Base-by-base conservation (phyloP, 2,329 filamentous ascomycete species). In the Phyllosticta citribraziliensis region DNA sequence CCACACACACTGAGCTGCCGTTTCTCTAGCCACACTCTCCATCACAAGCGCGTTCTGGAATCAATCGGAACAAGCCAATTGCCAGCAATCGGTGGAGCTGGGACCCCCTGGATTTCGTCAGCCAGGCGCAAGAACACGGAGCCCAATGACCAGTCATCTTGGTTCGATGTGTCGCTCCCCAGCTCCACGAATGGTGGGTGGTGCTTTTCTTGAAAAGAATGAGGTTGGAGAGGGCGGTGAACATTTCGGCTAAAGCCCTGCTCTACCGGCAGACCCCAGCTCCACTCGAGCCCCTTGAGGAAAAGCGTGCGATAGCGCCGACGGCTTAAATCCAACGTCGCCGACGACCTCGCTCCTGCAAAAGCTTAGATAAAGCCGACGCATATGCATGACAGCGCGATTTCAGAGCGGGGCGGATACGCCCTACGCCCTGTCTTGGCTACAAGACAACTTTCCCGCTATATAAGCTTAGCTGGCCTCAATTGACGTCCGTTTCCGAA, bases 251-350 rank as follows among this genome's bases (percentile, higher is more conserved):
- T 47, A 47, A 47, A n/a, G 40, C 12, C 40, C 6, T n/a, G 40
- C n/a, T n/a, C 8, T 1, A 47, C 40, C 40, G 40, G 40, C 40
- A 47, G 40, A 47, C 17, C 40, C 40, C 14, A 47, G 40, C 40
- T n/a, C 14, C 40, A n/a, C 40, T n/a, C n/a, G n/a, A 47, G 19
- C 40, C n/a, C 4, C 14, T 47, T 47, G 14, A n/a, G 58, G 53
- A 27, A 30, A 30, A 55, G 57, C 5, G 52, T 27, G 57, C 33
- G 57, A 60, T 60, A 60, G 20, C 40, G 24, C 40, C 52, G 30
- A 60, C 58, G 58, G 58, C 58, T 52, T 54, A 55, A 33, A 14
- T 56, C 24, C 52, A 60, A 56, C 58, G 53, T 56, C 58, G 58
- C 58, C 58, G 58, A 60, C 33, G 12, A 30, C 47, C n/a, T 51